Base-by-base conservation (phyloP, 2,329 filamentous ascomycete species). In the Rhinocladiella mackenziei region DNA sequence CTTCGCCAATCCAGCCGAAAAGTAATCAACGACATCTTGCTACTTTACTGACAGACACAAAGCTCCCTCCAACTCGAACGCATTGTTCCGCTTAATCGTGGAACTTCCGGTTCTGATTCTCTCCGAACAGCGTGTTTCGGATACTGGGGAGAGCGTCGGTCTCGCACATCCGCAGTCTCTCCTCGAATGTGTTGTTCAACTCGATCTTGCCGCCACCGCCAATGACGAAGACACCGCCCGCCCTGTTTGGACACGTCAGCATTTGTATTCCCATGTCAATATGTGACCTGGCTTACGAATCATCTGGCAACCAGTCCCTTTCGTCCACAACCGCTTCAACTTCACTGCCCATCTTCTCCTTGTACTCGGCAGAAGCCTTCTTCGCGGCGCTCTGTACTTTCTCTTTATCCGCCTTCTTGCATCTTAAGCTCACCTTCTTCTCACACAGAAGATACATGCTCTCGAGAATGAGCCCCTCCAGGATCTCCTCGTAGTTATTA, bases 181-280 rank as follows among this genome's bases (percentile, higher is more conserved):
- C 86, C 65, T 97, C 92, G 58, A 97, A 86, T 43, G 92, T 97
- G 75, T 98, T 97, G 78, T 96, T 89, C 68, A 98, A 91, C 61
- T 95, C 89, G 65, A 98, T 97, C 77, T 91, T 96, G 65, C 92
- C 92, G 55, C 76, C 76, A 56, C 85, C 83, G 54, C 89, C 88
- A 43, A 94, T 70, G 55, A 98, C 81, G 46, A 78, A 66, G 45
- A 94, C 76, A 59, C 92, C 92, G 49, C 92, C 92, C 48, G 89
- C 77, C 60, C 92, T 97, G 57, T 50, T 38, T 20, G 4, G 40
- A 39, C 48, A 34, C 17, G 58, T 65, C 51, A 65, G 60, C 40
- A 15, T 39, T 23, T 9, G n/a, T 8, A 11, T 35, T 19, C 43
- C 9, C 31, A 23, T 44, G n/a, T n/a, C n/a, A n/a, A n/a, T n/a